Evolutionary conservation across 352 stramenopile species (phyloP).

Genomic region (Aphanomyces invadans): DNA sequence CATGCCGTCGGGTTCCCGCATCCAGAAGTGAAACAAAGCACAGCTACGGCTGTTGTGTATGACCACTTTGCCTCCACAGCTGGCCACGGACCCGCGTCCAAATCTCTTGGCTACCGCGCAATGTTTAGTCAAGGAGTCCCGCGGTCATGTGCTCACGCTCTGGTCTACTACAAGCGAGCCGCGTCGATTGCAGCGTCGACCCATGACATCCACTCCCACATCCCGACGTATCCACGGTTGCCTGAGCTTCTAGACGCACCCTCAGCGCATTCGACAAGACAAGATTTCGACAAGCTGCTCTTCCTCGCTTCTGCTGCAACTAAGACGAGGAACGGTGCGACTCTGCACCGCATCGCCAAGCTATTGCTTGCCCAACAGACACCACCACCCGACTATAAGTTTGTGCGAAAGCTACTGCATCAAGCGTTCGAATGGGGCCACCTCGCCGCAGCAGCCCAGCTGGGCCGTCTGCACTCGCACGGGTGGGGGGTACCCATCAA

Average conservation of each 20-base stretch:
- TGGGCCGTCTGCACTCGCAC: constrained; percentile 58
- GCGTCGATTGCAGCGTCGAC: constrained; percentile 29
- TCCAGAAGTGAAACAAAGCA: constrained; percentile 19
- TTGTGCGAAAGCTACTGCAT: constrained; percentile 30
- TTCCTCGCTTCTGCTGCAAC: constrained; percentile 1
- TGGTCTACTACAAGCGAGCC: constrained; percentile 70
- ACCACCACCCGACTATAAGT: constrained; percentile 29
- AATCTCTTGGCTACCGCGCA: constrained; percentile 66
- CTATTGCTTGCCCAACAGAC: constrained; percentile 45
- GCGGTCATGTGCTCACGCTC: constrained; percentile 42
- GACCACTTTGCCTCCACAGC: constrained; percentile 51
- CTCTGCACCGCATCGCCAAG: constrained; percentile 38
- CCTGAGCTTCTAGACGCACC: not conserved
- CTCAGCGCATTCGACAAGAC: not conserved
- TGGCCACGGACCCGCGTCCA: constrained; percentile 36
- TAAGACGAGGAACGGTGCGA: constrained; percentile 28
- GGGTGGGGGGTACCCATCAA: constrained; percentile 38
- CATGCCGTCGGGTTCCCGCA: constrained; percentile 20
- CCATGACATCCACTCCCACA: not conserved
- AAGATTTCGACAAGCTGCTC: constrained; percentile 18
- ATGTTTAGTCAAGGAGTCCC: constrained; percentile 43
- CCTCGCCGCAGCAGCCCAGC: constrained; percentile 37
- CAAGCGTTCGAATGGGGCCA: constrained; percentile 36
- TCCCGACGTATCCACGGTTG: not conserved
- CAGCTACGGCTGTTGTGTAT: constrained; percentile 33